A percentile compares a stretch with the other conserved stretches of the same genome.
Conservation (phyloP, 768 basidiomycete species). For the Harrya chromipes region DNA sequence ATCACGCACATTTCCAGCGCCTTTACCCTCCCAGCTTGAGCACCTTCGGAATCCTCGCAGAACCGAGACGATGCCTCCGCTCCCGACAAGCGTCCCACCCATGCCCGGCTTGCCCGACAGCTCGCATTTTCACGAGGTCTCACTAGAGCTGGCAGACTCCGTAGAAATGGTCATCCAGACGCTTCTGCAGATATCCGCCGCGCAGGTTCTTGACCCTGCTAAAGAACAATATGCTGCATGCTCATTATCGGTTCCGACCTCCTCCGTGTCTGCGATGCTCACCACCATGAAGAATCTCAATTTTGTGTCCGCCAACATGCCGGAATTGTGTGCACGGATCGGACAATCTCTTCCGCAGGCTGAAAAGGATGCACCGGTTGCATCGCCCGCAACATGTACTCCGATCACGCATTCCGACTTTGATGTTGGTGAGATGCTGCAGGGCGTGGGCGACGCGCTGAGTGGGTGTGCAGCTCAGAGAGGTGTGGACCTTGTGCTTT, state of each 20-base stretch:
- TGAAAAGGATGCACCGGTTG: constrained; percentile 17
- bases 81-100: constrained; percentile 13
- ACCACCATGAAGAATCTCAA: constrained; percentile 93
- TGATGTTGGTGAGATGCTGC: constrained; percentile 88
- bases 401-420: constrained; percentile 54
- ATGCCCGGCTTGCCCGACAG: constrained; percentile 19
- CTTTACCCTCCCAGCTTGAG: constrained; percentile 74
- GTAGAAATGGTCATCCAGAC: constrained; percentile 91
- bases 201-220: constrained; percentile 86
- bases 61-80: constrained; percentile 10
- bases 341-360: constrained; percentile 14
- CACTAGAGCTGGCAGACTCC: constrained; percentile 86
- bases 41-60: constrained; percentile 70
- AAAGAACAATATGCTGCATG: constrained; percentile 93
- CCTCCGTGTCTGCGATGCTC: constrained; percentile 85
- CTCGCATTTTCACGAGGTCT: constrained; percentile 60
- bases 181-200: constrained; percentile 84
- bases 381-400: constrained; percentile 17
- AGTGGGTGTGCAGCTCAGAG: constrained; percentile 79
- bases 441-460: constrained; percentile 84
- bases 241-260: constrained; percentile 80
- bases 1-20: constrained; percentile 75
- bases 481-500: constrained; percentile 89
- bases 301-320: constrained; percentile 86
- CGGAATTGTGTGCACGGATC: constrained; percentile 31